Conservation (phyloP, 2,329 filamentous ascomycete genomes). For the Colletotrichum lini region DNA sequence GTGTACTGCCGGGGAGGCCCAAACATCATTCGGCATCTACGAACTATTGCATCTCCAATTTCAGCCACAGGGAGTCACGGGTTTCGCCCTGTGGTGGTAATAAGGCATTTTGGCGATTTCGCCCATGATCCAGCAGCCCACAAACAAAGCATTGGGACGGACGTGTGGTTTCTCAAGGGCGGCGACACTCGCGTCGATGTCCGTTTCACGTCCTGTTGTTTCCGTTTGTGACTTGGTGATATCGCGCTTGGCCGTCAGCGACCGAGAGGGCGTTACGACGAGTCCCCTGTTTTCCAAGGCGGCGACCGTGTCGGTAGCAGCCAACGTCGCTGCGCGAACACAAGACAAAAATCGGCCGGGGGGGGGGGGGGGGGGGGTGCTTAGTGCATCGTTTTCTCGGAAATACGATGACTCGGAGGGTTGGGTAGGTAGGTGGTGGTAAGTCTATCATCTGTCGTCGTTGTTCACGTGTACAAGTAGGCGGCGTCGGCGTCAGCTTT, state of each 20-base stretch:
- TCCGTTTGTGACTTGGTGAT: neutral
- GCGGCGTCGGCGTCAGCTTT: constrained; percentile 22
- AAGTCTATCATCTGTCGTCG: neutral
- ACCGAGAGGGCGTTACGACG: neutral
- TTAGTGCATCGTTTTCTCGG: neutral
- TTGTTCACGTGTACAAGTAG: neutral
- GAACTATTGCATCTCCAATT: constrained; percentile 8
- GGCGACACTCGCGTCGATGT: constrained; percentile 2
- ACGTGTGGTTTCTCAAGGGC: constrained; percentile 8
- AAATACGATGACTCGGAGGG: constrained; percentile 16
- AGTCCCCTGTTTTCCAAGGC: no score
- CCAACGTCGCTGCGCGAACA: no score
- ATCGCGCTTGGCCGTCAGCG: constrained; percentile 21
- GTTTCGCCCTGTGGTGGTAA: constrained; percentile 37
- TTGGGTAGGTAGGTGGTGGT: neutral
- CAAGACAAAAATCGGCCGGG: no score
- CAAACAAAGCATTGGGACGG: constrained; percentile 11
- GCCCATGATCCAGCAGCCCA: constrained; percentile 16
- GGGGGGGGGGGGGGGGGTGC: no score
- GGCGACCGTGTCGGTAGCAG: no score
- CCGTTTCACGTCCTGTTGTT: constrained; percentile 5
- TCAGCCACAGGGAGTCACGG: constrained; percentile 23
- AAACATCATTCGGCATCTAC: neutral
- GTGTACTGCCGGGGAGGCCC: neutral
- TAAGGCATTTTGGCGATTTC: constrained; percentile 11